phyloP scores from a whole-genome alignment of 371 early-diverging fungal genomes.

The Synchytrium microbalum region DNA sequence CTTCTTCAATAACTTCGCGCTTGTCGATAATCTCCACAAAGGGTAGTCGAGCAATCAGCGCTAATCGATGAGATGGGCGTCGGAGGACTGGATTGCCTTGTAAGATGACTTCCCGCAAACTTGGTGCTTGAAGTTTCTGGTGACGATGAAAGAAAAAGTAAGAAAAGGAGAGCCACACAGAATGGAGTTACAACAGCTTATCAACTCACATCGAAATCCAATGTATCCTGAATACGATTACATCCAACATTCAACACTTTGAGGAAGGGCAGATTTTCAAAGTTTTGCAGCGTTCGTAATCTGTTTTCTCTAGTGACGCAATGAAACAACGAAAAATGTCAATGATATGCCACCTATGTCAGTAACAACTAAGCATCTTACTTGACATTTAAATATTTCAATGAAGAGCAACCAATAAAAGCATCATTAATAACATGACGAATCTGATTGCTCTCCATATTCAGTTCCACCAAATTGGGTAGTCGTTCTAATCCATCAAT shows the following conservation, averaged over 20 bases:
- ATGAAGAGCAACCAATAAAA: conserved; percentile 35
- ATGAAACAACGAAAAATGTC: not conserved
- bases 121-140: conserved; percentile 47
- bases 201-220: conserved; percentile 37
- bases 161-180: not conserved
- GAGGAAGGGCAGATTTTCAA: conserved; percentile 40
- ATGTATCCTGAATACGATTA: conserved; percentile 40
- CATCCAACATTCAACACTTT: conserved; percentile 31
- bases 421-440: conserved; percentile 35
- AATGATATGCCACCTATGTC: not conserved
- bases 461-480: conserved; percentile 38
- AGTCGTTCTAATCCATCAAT: conserved; percentile 46
- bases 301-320: conserved; percentile 36
- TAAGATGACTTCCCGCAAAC: conserved; percentile 34
- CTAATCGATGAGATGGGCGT: conserved; percentile 35
- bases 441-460: conserved; percentile 48
- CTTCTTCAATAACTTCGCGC: conserved; percentile 41
- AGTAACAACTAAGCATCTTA: conserved; percentile 11
- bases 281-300: conserved; percentile 35
- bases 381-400: conserved; percentile 44
- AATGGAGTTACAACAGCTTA: not conserved
- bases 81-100: conserved; percentile 35
- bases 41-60: conserved; percentile 38
- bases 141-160: not conserved
- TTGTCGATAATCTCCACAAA: conserved; percentile 38